Evolutionary conservation across 225 moss, liverwort and hornwort genomes (phyloP), one percentile per base, ranked within the genome.

Genomic region (Anthoceros angustus): DNA sequence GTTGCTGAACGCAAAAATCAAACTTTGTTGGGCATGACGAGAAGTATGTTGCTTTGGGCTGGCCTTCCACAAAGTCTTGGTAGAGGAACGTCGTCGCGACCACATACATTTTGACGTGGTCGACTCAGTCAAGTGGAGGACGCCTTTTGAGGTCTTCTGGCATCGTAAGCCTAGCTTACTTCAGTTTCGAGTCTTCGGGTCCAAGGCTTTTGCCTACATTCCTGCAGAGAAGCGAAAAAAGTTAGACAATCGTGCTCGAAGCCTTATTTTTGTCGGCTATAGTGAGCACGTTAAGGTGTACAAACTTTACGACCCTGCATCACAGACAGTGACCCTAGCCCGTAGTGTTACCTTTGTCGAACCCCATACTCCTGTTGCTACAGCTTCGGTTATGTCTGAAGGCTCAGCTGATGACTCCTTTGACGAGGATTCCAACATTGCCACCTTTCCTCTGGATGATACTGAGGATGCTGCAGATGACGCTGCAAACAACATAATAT

Each of bases 11-110:
- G n/a, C n/a, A 45, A 45, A 45, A 45, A 45, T 45, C 43, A 45
- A 45, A 45, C 43, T 14, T 45, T 45, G 43, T 14, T 45, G 43
- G 43, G 43, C 14, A 45, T 45, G 43, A 45, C 43, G 43, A 45
- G 43, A 45, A 45, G 43, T 45, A 45, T 45, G 43, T 45, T 45
- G 43, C 43, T 45, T 45, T 45, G 43, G 43, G 43, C 43, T 45
- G 14, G 43, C 43, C 43, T 45, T 14, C 43, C 43, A 45, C 43
- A 45, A 45, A 14, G n/a, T n/a, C n/a, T n/a, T n/a, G n/a, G n/a
- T n/a, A n/a, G n/a, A n/a, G n/a, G n/a, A n/a, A n/a, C n/a, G n/a
- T n/a, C n/a, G n/a, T n/a, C n/a, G n/a, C n/a, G n/a, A n/a, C n/a
- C n/a, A n/a, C n/a, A n/a, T n/a, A n/a, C n/a, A n/a, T n/a, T n/a